Base-by-base conservation (phyloP, 768 basidiomycete genomes). In the Chlorophyllum brunneum region DNA sequence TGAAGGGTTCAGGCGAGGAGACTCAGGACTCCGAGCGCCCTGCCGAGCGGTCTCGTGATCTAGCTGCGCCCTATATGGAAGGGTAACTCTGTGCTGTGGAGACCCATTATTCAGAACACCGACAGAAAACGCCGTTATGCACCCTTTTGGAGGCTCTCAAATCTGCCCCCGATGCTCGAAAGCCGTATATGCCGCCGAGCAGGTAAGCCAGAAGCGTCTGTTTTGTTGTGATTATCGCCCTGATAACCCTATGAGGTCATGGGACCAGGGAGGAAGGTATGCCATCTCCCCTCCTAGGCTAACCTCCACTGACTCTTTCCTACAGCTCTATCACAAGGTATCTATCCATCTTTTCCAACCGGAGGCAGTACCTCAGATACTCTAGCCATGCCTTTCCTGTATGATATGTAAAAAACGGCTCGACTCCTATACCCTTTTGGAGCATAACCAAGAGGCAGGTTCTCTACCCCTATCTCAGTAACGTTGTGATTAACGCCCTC, bases 261-360 rank as follows among this genome's bases (percentile, higher is more conserved):
- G 75, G 92, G 92, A 16, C 92, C 92, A 48, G 92, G 88, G 20
- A 80, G 92, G 64, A 92, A 87, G 81, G 92, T 91, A 63, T 61
- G 79, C 20, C 58, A 41, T 31, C 36, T 55, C 18, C 23, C 42
- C 24, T 53, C 33, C 22, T 42, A 13, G 18, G 34, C n/a, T 33
- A 26, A 30, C 20, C 22, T 36, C 33, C 41, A 24, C 44, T 50
- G 38, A 46, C 49, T 30, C 48, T 51, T 31, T 23, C 23, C 26
- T 47, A 24, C 38, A 89, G 88, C 74, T 89, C 36, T 93, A 90
- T 61, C 88, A 91, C 69, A 91, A 88, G 76, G 89, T 82, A 42
- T 1, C 54, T 48, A 11, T 55, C 6, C 2, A 23, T 42, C 4
- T 7, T 8, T 24, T 47, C 34, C n/a, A n/a, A 50, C n/a, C 15